phyloP scores from a whole-genome alignment of 1,284 basidiomycete genomes.

The Porodaedalea pini region DNA sequence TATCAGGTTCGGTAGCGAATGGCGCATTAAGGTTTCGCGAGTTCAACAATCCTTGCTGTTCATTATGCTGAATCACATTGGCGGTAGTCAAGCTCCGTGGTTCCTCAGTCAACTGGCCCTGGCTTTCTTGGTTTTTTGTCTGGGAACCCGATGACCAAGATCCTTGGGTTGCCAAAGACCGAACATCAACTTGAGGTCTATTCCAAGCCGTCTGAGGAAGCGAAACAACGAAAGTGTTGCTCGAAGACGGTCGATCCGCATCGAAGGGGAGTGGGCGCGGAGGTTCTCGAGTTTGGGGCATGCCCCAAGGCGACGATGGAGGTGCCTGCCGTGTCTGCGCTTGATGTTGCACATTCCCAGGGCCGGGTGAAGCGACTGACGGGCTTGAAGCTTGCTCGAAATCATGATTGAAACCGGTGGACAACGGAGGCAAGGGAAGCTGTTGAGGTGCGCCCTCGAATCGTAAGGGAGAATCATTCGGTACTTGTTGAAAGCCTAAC shows the following conservation, averaged over 20 bases:
- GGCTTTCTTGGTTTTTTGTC: background rate
- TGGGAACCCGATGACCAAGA: constrained; percentile 8
- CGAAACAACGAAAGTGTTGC: constrained; percentile 10
- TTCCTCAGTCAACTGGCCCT: constrained; percentile 16
- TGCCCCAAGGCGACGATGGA: constrained; percentile 16
- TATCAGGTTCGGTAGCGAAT: constrained; percentile 27
- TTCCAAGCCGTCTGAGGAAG: constrained; percentile 6
- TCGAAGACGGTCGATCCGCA: constrained; percentile 12
- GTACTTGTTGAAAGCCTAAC: constrained; percentile 7
- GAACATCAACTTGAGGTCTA: constrained; percentile 6
- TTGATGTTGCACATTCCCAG: constrained; percentile 5
- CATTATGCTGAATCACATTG: constrained; percentile 58
- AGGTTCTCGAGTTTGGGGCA: constrained; percentile 1
- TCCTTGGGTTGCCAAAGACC: no score
- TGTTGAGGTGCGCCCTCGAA: constrained; percentile 6
- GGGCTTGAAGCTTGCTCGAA: constrained; percentile 12
- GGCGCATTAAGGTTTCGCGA: constrained; percentile 27
- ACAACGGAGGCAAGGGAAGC: constrained; percentile 5
- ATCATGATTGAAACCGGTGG: constrained; percentile 6
- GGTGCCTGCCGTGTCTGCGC: background rate
- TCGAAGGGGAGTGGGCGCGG: constrained; percentile 18
- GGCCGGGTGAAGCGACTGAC: background rate
- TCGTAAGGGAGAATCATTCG: background rate
- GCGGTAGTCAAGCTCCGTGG: constrained; percentile 45
- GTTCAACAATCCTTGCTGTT: constrained; percentile 32